phyloP scores from a whole-genome alignment of 331 rosid species.

The Dryas integrifolia region DNA sequence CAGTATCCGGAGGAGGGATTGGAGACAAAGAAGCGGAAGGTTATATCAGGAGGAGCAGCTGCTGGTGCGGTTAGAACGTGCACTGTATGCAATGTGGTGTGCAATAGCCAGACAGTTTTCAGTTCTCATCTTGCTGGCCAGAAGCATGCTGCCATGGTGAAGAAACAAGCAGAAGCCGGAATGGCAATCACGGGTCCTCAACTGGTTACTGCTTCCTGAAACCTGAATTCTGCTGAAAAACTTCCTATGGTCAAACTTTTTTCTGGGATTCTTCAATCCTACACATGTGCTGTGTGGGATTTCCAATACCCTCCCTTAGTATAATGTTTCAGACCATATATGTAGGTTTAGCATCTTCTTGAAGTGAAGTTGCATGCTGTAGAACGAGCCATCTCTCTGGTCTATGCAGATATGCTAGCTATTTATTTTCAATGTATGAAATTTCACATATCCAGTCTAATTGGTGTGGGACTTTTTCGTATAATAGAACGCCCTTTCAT shows the following conservation, averaged over 20 bases:
- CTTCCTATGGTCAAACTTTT: not conserved
- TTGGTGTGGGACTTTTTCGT: too few relatives aligned
- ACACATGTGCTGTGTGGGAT: too few relatives aligned
- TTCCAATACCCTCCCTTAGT: too few relatives aligned
- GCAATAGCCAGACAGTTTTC: constrained; percentile 56
- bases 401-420: too few relatives aligned
- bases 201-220: not conserved
- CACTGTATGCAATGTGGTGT: constrained; percentile 64
- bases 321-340: too few relatives aligned
- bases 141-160: constrained; percentile 55
- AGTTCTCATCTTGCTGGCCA: constrained; percentile 53
- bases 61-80: constrained; percentile 39
- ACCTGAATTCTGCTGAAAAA: not conserved
- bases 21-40: constrained; percentile 53
- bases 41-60: constrained; percentile 45
- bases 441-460: too few relatives aligned
- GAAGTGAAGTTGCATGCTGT: too few relatives aligned
- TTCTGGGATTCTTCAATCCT: too few relatives aligned
- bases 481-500: too few relatives aligned
- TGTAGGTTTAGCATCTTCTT: too few relatives aligned
- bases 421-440: too few relatives aligned
- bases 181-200: constrained; percentile 1
- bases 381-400: too few relatives aligned
- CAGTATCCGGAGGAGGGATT: constrained; percentile 32
- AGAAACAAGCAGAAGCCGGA: constrained; percentile 33